Evolutionary conservation across 164 flowering plant genomes (phyloP), one percentile per base, ranked within the genome.

Genomic region (Aristolochia californica): DNA sequence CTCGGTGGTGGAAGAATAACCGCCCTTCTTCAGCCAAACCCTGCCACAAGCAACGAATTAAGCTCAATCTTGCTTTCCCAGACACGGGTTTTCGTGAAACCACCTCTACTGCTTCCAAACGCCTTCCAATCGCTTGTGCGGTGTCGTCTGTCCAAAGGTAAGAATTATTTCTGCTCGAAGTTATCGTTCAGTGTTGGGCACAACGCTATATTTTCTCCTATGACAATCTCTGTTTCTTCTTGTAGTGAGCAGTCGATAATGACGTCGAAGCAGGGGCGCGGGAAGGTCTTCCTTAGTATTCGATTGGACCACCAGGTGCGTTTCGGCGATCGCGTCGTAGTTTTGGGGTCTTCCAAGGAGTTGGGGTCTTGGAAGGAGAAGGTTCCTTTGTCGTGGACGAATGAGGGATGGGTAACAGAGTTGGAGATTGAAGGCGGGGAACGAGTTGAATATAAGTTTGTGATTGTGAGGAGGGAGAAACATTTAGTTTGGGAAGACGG

Each of bases 331-430:
- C 69, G 65, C 49, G 80, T 88, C 20, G 86, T 48, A 15, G 60
- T 91, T 23, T 59, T 84, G 48, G 98, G 98, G 26, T 86, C 96
- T 0, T 47, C 66, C 0, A 77, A 81, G 62, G 96, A 86, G 68
- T 58, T 91, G 43, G 98, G 98, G 12, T 78, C 82, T 3, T 91
- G 98, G 98, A 84, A 82, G 80, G 79, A 84, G 71, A 62, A 75
- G 22, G 74, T 77, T 38, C 54, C 70, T 13, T 60, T 91, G 88
- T 56, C 70, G 40, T 91, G 96, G 96, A 83, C 86, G 1, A 80
- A 82, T 63, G 62, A 61, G 56, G 98, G 98, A 53, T 88, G 96
- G 98, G 77, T 82, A 5, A 68, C 78, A 53, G 75, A 77, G 4
- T 53, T 88, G 65, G 82, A 86, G 59, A 18, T 80, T 44, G 66